Percentiles rank a stretch among this genome's conserved stretches.
These are phyloP conservation scores for Candida ficus DNA, from an alignment of 805 yeast genomes.

Conservation along the genomic window DNA sequence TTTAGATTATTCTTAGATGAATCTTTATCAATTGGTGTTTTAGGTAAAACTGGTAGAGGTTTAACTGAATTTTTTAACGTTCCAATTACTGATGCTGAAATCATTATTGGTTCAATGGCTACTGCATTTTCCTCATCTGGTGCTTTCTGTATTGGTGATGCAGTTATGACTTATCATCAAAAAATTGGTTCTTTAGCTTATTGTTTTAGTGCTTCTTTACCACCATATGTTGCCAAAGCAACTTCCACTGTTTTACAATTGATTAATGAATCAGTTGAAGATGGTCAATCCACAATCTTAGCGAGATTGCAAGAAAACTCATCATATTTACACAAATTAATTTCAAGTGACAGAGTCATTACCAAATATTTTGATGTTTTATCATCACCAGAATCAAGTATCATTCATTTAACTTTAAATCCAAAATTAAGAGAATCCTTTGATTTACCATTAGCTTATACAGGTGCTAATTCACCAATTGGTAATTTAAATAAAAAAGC, in stretches of 20 bases:
- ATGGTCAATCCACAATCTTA: slow-evolving; percentile 34
- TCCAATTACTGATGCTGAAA: slow-evolving; percentile 61
- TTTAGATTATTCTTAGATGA: slow-evolving; percentile 88
- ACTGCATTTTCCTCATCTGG: slow-evolving; percentile 80
- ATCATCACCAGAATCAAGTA: slow-evolving; percentile 59
- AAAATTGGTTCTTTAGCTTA: slow-evolving; percentile 85
- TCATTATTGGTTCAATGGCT: slow-evolving; percentile 85
- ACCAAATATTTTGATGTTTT: slow-evolving; percentile 41
- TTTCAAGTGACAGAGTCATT: slow-evolving; percentile 35
- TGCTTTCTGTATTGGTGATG: slow-evolving; percentile 87
- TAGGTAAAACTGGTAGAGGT: slow-evolving; percentile 86
- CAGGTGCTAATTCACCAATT: slow-evolving; percentile 25
- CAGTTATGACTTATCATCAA: slow-evolving; percentile 85
- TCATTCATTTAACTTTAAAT: slow-evolving; percentile 59
- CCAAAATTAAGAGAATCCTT: slow-evolving; percentile 39
- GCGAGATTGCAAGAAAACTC: slow-evolving; percentile 36
- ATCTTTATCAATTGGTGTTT: slow-evolving; percentile 75
- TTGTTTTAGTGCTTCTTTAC: slow-evolving; percentile 91
- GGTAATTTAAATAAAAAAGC: slow-evolving; percentile 27
- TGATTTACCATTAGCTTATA: slow-evolving; percentile 37
- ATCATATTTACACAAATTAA: slow-evolving; percentile 31
- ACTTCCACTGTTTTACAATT: slow-evolving; percentile 49
- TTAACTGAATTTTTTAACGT: slow-evolving; percentile 67
- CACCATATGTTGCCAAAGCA: slow-evolving; percentile 80
- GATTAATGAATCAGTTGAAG: slow-evolving; percentile 33